Evolutionary conservation across 495 filamentous ascomycete species (phyloP), one percentile per base, ranked within the genome.

Genomic region (Penicillium cataractarum): DNA sequence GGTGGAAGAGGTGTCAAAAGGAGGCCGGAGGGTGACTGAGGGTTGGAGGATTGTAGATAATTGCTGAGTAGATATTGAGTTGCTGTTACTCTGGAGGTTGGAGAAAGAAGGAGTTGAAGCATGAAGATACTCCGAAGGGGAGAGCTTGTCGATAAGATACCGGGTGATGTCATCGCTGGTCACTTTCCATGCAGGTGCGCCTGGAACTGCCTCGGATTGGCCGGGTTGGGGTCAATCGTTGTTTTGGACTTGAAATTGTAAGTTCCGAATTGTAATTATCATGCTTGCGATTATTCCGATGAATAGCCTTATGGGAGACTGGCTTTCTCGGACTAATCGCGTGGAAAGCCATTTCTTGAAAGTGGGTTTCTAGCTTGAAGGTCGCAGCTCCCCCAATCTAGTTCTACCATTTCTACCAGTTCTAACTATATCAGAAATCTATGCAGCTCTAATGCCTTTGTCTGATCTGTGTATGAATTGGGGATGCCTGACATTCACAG

Each of bases 141-240:
- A n/a, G 55, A 42, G 39, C 24, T 32, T 33, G 40, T 48, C 29
- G 55, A 57, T 57, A 31, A 48, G 55, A 57, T 22, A 33, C 55
- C 40, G 39, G 12, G 26, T 57, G 55, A 57, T 57, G 55, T 50
- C 46, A 50, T 50, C 46, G 46, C 22, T 29, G 24, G 46, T 29
- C 46, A 50, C 46, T 29, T 15, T 50, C 46, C 46, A n/a, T 13
- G 26, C 46, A 50, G 46, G 46, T 50, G 46, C 22, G 24, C 46
- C 0, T 50, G 46, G 22, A 15, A n/a, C 24, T n/a, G 24, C 13
- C 3, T n/a, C 10, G 46, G 46, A 50, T 29, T 50, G 46, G 46
- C 15, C 21, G 7, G 5, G 0, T 27, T 7, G 44, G 44, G 22
- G 22, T 13, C 21, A 26, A 26, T 27, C 22, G 24, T 15, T 6